Conservation (phyloP, 106 monocot species). For the Allium sativum region DNA sequence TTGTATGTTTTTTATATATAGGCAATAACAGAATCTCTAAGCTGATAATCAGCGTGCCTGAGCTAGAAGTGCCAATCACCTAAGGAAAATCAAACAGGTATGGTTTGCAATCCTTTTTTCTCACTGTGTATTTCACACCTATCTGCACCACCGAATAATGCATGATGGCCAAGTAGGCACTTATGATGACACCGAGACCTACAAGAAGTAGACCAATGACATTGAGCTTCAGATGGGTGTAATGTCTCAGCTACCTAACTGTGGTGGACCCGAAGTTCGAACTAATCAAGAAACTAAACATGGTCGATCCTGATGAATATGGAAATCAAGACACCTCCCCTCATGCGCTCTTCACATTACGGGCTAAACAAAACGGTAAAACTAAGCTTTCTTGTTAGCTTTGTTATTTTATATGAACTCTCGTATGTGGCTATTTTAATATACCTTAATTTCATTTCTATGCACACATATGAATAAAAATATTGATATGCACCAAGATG, state of each 20-base stretch:
- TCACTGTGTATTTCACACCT: constrained; percentile 61
- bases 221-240: constrained; percentile 54
- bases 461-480: too few species aligned
- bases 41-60: constrained; percentile 62
- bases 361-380: constrained; percentile 41
- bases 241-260: constrained; percentile 36
- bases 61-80: constrained; percentile 60
- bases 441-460: too few species aligned
- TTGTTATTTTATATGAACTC: too few species aligned
- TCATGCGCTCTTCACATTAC: constrained; percentile 53
- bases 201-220: constrained; percentile 71
- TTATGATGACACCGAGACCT: constrained; percentile 38
- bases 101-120: constrained; percentile 69
- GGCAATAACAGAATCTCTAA: constrained; percentile 36
- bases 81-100: constrained; percentile 38
- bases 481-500: too few species aligned
- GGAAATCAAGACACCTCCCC: constrained; percentile 24
- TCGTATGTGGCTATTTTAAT: too few species aligned
- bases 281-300: constrained; percentile 59
- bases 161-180: constrained; percentile 42
- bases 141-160: constrained; percentile 63
- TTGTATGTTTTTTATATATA: too few species aligned
- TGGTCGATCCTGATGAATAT: constrained; percentile 65
- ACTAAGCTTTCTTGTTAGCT: not conserved
- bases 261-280: constrained; percentile 36